These are phyloP conservation scores for Fraxinus angustifolia DNA, from an alignment of 305 asterid genomes.

Conservation along the genomic window DNA sequence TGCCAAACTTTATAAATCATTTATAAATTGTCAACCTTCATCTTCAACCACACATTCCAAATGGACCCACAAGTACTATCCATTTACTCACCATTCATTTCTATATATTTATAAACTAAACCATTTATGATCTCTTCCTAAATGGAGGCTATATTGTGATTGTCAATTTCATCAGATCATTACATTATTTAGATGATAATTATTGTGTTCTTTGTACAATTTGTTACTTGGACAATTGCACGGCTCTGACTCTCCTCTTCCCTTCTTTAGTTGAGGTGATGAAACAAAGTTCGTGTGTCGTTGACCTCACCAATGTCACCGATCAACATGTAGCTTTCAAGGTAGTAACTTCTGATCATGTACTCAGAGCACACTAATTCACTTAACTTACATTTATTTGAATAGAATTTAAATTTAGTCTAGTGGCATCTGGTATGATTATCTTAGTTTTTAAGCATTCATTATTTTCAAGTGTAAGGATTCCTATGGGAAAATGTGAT, in stretches of 20 bases:
- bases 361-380: constrained; percentile 3
- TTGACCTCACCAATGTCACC: constrained; percentile 60
- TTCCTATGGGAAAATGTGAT: neutral
- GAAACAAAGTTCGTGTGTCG: constrained; percentile 71
- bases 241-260: constrained; percentile 23
- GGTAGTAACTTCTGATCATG: constrained; percentile 41
- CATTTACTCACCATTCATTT: neutral
- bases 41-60: neutral
- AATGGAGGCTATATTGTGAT: neutral
- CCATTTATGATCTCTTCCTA: neutral
- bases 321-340: constrained; percentile 84
- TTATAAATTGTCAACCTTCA: neutral
- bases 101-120: neutral
- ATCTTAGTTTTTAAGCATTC: constrained; percentile 11
- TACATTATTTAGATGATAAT: neutral
- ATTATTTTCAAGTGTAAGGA: neutral
- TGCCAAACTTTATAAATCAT: neutral
- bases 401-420: neutral
- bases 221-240: constrained; percentile 1
- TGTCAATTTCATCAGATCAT: constrained; percentile 10
- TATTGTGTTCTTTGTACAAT: neutral
- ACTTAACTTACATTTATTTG: neutral
- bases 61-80: neutral
- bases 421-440: neutral
- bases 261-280: constrained; percentile 65